Evolutionary conservation across 1,139 yeast genomes (phyloP).

Genomic region (Taphrina confusa): DNA sequence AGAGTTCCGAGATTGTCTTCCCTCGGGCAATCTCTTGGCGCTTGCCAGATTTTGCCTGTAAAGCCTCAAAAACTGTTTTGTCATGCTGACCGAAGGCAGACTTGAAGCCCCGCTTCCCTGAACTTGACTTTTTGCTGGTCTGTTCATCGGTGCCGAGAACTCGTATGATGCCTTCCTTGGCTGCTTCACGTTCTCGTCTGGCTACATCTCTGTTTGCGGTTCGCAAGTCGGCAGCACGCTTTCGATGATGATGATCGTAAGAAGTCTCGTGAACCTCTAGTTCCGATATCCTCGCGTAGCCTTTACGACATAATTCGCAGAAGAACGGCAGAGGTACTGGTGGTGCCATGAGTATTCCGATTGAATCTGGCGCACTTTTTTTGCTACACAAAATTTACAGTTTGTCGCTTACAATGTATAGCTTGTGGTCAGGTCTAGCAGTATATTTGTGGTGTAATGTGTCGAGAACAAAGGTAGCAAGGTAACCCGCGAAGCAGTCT

Average conservation of each 20-base stretch:
- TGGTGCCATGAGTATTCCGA: no score
- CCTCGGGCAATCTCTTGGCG: neutral
- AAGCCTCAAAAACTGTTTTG: neutral
- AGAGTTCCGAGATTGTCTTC: constrained; percentile 5
- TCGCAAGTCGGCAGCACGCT: constrained; percentile 15
- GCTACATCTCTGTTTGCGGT: constrained; percentile 9
- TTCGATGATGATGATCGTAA: constrained; percentile 30
- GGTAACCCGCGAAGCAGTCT: no score
- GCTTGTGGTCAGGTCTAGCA: no score
- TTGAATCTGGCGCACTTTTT: no score
- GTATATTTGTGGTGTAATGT: no score
- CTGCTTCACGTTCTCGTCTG: constrained; percentile 2
- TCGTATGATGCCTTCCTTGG: neutral
- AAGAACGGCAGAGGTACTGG: constrained; percentile 17
- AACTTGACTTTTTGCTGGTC: neutral
- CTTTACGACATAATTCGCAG: constrained; percentile 25
- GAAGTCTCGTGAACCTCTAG: constrained; percentile 22
- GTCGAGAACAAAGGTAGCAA: no score
- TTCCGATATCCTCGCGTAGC: constrained; percentile 27
- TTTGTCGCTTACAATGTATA: no score
- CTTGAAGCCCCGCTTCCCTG: constrained; percentile 24
- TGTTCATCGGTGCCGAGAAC: constrained; percentile 11
- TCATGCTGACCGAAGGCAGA: constrained; percentile 10
- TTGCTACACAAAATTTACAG: no score
- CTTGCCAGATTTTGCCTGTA: neutral